Base-by-base conservation (phyloP, 805 yeast genomes). In the Cyberlindnera sargentensis region DNA sequence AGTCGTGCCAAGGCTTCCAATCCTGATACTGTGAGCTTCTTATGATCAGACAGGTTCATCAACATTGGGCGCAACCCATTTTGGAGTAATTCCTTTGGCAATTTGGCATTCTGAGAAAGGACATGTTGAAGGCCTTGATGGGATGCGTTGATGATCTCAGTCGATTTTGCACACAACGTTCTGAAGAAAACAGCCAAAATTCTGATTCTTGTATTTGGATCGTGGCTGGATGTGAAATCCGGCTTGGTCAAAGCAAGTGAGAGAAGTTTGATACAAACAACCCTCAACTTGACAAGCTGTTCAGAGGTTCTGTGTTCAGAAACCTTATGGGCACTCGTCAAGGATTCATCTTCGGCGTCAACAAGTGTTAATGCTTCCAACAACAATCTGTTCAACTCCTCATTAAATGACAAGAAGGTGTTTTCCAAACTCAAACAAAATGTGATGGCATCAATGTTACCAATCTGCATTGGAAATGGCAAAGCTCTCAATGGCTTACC, bases 391-490 rank as follows among this genome's bases (percentile, higher is more conserved):
- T 82, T 84, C 46, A 93, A 66, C 57, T 95, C 98, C 43, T 93
- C 98, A 52, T 85, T 86, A 60, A 88, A 91, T 8, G 82, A 82
- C 50, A 91, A 67, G 52, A 91, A 89, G 0, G 96, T 74, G 49
- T 84, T 76, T 9, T 87, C 93, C 39, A 91, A 69, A 1, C 83
- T 79, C 45, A 93, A 67, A 58, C 97, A 91, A 62, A 82, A 95
- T 0, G 95, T 82, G n/a, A 93, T 86, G 1, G 98, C 98, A 63
- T 93, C 98, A 48, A 93, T 90, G 61, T 93, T 90, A 32, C 99
- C 99, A 44, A 93, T 93, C 65, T 95, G 99, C 96, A 91, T 93
- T 4, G 96, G 93, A 67, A 95, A 93, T 0, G 99, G 99, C 48
- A 93, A 71, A 0, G 99, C 99, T 49, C 99, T 73, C 45, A 93